These are phyloP conservation scores for Exobasidium cylindrosporum DNA, from an alignment of 1,284 basidiomycete species.

Conservation along the genomic window DNA sequence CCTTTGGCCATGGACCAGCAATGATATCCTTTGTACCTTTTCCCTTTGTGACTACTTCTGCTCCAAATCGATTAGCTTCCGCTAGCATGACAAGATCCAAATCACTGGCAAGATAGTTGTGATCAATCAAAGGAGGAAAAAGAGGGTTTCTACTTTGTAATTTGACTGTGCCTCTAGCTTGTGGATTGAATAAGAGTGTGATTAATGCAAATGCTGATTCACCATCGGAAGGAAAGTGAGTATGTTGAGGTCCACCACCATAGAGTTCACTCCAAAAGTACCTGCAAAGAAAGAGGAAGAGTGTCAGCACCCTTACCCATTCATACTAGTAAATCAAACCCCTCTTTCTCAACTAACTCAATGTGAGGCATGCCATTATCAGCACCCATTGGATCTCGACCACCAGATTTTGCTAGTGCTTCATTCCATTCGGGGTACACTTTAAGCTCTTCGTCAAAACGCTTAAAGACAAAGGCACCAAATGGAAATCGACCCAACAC, in stretches of 20 bases:
- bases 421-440: conserved; percentile 14
- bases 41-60: conserved; percentile 7
- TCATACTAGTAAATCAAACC: neutral
- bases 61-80: conserved; percentile 14
- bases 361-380: conserved; percentile 20
- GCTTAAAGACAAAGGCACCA: conserved; percentile 19
- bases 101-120: conserved; percentile 5
- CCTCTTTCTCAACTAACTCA: conserved; percentile 3
- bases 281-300: neutral
- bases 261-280: conserved; percentile 3
- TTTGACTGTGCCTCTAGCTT: neutral
- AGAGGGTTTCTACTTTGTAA: conserved; percentile 1
- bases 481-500: conserved; percentile 18
- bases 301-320: neutral
- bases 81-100: conserved; percentile 18
- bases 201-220: conserved; percentile 14
- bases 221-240: neutral
- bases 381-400: conserved; percentile 17
- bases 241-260: conserved; percentile 4
- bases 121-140: conserved; percentile 1
- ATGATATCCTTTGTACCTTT: conserved; percentile 1
- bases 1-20: conserved; percentile 1
- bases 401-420: conserved; percentile 11
- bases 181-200: conserved; percentile 13
- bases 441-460: conserved; percentile 18